phyloP scores from a whole-genome alignment of 768 basidiomycete genomes.

The Austroboletus festivus region DNA sequence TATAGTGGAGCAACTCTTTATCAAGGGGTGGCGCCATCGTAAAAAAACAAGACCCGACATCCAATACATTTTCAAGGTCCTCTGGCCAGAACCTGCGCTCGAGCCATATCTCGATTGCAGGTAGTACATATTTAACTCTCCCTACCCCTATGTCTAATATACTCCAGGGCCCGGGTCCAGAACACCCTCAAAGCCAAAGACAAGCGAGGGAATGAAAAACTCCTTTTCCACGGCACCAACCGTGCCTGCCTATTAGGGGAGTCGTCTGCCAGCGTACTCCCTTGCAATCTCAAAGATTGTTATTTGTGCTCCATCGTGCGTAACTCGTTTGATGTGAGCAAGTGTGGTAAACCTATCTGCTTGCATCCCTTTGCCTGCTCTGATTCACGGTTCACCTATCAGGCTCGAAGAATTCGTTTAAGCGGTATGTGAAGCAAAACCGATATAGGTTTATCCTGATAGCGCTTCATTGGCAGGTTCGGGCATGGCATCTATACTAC shows the following conservation, averaged over 20 bases:
- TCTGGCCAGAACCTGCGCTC: conserved; percentile 43
- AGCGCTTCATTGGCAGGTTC: conserved; percentile 48
- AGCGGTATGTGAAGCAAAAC: conserved; percentile 34
- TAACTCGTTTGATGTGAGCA: conserved; percentile 56
- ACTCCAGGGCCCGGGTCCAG: conserved; percentile 27
- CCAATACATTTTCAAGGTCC: conserved; percentile 49
- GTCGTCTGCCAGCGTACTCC: conserved; percentile 40
- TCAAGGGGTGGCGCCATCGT: conserved; percentile 54
- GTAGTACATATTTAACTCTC: conserved; percentile 38
- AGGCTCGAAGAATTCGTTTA: conserved; percentile 58
- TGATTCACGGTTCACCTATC: conserved; percentile 9
- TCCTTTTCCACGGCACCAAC: conserved; percentile 69
- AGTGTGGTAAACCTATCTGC: conserved; percentile 46
- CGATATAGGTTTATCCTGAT: neutral
- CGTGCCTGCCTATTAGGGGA: conserved; percentile 59
- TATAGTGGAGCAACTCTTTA: conserved; percentile 49
- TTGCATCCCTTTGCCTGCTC: conserved; percentile 2
- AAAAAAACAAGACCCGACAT: conserved; percentile 49
- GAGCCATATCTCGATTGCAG: conserved; percentile 46
- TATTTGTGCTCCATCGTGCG: conserved; percentile 55
- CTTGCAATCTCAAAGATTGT: conserved; percentile 51
- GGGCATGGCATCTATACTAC: conserved; percentile 71
- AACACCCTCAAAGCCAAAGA: conserved; percentile 22
- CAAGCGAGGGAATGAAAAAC: conserved; percentile 47
- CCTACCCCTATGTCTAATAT: conserved; percentile 9